Evolutionary conservation across 768 basidiomycete species (phyloP), one percentile per base, ranked within the genome.

Genomic region (Lentinula lateritia): DNA sequence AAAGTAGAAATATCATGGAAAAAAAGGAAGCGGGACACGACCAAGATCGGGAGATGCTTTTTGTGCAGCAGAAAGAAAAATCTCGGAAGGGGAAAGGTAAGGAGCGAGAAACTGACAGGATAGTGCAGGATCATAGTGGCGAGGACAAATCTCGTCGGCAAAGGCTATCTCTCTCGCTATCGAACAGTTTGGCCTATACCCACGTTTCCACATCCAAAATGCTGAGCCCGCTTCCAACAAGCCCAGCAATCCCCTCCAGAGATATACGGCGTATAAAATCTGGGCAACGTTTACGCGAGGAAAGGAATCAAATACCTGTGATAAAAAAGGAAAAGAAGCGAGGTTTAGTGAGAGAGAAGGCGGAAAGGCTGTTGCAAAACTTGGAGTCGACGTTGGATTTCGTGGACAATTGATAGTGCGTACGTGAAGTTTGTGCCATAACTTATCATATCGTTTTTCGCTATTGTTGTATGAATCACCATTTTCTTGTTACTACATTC

Each of bases 41-140:
- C 3, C 28, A 28, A 28, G 28, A 28, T 28, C 28, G 28, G 28
- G 28, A 28, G 28, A 28, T 28, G 28, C 3, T 28, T 28, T 28
- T 28, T 3, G 28, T 28, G 28, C 28, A 62, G 32, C 60, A 62
- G 42, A 72, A 73, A 43, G 65, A 61, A 50, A 71, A 43, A 56
- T 7, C n/a, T 36, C 8, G 41, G 55, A 56, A 70, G 42, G 69
- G 68, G n/a, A 65, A 61, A 35, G 68, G 64, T 52, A 66, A 63
- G 57, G 69, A 67, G 38, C 61, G 59, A 56, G 34, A 38, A 28
- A 42, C 45, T 28, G 46, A 62, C 13, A 15, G 8, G 16, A 34
- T 16, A 38, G 16, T 42, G 52, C 50, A 55, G 36, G 58, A 60
- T 5, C 16, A 12, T 20, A 16, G 6, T 12, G 20, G 20, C 16